Base-by-base conservation (phyloP, 495 filamentous ascomycete species). In the Talaromyces trachyspermus region DNA sequence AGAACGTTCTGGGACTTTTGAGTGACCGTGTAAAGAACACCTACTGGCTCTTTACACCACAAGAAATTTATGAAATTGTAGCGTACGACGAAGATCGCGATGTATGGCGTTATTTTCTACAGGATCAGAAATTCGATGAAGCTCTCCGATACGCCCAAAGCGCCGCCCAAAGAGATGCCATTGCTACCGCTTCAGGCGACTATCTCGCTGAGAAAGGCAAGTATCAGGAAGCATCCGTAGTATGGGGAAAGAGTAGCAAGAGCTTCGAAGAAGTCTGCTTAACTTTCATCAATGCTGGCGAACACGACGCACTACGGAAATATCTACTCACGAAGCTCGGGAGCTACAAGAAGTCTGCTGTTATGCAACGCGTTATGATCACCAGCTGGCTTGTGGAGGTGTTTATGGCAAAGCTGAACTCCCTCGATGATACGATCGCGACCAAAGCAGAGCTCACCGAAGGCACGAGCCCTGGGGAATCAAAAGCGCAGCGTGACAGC, bases 341-440 rank as follows among this genome's bases (percentile, higher is more conserved):
- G 14, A 85, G 74, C 18, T 82, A 89, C 58, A 95, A 88, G 65
- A 94, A 89, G 63, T 75, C 83, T 12, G 80, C 78, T 6, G 67
- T 83, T 17, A 98, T 96, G 94, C 92, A 98, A 65, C 69, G 92
- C 43, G 81, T 85, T 26, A 95, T 98, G 90, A 83, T 96, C 46
- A 85, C 92, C 19, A 89, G 83, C 55, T 98, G 92, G 92, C 78
- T 98, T 42, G 74, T 95, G 14, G 92, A 98, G 54, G 74, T 95
- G 5, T 97, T 92, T 64, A 98, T 98, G 92, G 85, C 88, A 2
- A 96, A 95, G 65, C 73, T 97, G 24, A 96, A 97, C 56, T 83
- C 84, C 3, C 79, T 98, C 0, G 94, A 97, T 58, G 92, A 98
- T 61, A 88, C 87, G 11, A 88, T 97, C 43, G 83, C 88, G 27